Base-by-base conservation (phyloP, 2,329 filamentous ascomycete genomes). In the Epichloe gansuensis region DNA sequence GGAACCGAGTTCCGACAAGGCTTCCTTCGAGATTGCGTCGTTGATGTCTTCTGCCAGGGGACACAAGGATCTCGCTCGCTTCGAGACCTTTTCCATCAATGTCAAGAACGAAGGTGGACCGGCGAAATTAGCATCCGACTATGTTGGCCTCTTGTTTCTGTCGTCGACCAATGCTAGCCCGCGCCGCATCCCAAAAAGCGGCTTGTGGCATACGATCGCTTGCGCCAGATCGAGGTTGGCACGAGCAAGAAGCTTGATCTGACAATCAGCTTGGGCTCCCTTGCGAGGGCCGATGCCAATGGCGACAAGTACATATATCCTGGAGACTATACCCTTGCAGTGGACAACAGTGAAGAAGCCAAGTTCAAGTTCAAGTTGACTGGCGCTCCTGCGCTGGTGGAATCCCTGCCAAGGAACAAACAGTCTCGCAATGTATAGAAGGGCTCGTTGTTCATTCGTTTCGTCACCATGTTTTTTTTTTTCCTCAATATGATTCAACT, bases 281-380 rank as follows among this genome's bases (percentile, higher is more conserved):
- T 57, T 5, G 47, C 57, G 3, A 50, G 54, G 13, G 54, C 55
- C 1, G 55, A 58, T 31, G 50, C 46, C 13, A 45, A 57, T 3
- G 56, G 56, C 44, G 54, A 56, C 42, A 48, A 46, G 42, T 57
- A 51, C 45, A 52, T 59, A 13, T 58, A 55, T 28, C 58, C 55
- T 1, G 55, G 58, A 3, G 51, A 52, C 3, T 56, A 58, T 38
- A 51, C 46, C 5, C 9, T 58, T 9, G 52, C 52, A 8, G 42
- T 57, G 4, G 56, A 58, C 11, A 55, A 51, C 13, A 48, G 52
- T 25, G 53, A 34, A 6, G 37, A 34, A 25, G 37, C 38, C 7
- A 51, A 21, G 25, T 52, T 47, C 28, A 50, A 42, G 4, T 56
- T 58, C 21, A 53, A 42, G 17, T 28, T 58, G 46, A 55, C 52